Evolutionary conservation across 1,284 basidiomycete species (phyloP).

Genomic region (Sanghuangporus sanghuang): DNA sequence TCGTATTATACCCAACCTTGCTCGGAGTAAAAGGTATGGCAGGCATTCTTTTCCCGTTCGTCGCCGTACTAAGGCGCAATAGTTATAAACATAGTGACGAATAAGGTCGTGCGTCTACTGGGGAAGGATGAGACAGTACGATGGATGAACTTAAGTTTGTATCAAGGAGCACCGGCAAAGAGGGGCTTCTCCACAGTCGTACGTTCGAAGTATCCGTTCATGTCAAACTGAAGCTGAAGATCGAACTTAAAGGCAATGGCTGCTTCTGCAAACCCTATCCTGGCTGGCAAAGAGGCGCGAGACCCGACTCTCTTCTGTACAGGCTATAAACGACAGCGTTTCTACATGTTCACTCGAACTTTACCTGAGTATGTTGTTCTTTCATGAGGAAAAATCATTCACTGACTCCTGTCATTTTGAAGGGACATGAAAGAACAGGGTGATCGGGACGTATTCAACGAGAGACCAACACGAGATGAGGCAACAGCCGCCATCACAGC

Average conservation of each 20-base stretch:
- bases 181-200: conserved; percentile 80
- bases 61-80: not conserved
- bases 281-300: conserved; percentile 75
- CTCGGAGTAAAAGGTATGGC: conserved; percentile 89
- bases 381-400: not conserved
- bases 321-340: conserved; percentile 89
- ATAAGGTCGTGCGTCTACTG: conserved; percentile 84
- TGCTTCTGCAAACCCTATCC: conserved; percentile 91
- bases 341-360: conserved; percentile 94
- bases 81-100: conserved; percentile 95
- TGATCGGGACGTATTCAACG: conserved; percentile 98
- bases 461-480: conserved; percentile 94
- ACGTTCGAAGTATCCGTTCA: conserved; percentile 25
- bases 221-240: not conserved
- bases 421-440: conserved; percentile 77
- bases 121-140: conserved; percentile 95
- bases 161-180: conserved; percentile 91
- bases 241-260: conserved; percentile 72
- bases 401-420: conserved; percentile 7
- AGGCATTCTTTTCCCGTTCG: not conserved
- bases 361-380: conserved; percentile 73
- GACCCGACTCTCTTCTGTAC: conserved; percentile 95
- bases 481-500: conserved; percentile 81
- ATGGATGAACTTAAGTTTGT: conserved; percentile 85
- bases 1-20: conserved; percentile 89